Evolutionary conservation across 176 grass and related monocot species (phyloP), one percentile per base, ranked within the genome.

Genomic region (Triticum timopheevii): DNA sequence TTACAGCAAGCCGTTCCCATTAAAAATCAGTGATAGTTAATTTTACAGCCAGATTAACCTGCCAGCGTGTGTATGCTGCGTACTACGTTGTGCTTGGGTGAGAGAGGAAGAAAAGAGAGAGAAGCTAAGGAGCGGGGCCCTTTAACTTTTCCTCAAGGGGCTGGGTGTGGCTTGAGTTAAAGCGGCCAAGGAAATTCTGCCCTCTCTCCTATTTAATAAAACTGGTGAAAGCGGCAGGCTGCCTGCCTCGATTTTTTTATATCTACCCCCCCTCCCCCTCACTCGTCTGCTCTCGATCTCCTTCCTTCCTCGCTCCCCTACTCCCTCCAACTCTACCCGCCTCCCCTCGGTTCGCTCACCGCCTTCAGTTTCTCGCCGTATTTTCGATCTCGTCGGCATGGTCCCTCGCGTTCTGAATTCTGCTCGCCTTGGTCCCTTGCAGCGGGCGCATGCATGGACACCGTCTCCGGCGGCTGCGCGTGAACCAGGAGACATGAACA

Each of bases 121-220:
- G 87, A n/a, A 80, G 67, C 69, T 40, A 58, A 34, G 45, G 19
- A 20, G 73, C 27, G 83, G 92, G 81, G 20, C 82, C 85, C 89
- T 95, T 90, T 93, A 92, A 87, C 93, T 98, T 98, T 98, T 93
- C 83, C 80, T 88, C 73, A 92, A 86, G 86, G 79, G 80, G 64
- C 66, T 39, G 35, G 10, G 82, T 88, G 82, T 85, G 82, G 84
- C 90, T 95, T 90, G 91, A 89, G 95, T 93, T 95, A 95, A 98
- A 95, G 93, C 80, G 91, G 81, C 76, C 85, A 83, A 90, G 80
- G 92, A 94, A 94, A 94, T 94, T 97, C 86, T 93, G 82, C 86
- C 85, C 80, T 59, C 88, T 76, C 81, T 78, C 68, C 66, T 94
- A 87, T 92, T 30, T n/a, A n/a, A n/a, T 90, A 90, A 90, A 90